Evolutionary conservation across 2,329 filamentous ascomycete species (phyloP).

Genomic region (Keithomyces neogunnii): DNA sequence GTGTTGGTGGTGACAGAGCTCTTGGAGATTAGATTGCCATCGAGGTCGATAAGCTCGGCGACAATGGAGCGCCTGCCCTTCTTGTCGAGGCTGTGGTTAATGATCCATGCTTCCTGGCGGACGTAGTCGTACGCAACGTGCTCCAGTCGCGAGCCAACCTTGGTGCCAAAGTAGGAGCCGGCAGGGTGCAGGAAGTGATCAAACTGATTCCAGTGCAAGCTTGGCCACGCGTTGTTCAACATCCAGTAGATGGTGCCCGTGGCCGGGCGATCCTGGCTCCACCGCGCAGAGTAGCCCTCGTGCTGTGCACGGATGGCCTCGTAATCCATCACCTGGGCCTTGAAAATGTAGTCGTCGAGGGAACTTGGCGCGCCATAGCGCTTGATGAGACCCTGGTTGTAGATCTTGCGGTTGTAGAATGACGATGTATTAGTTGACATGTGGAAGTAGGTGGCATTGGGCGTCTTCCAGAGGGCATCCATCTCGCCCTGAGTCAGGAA

Average conservation of each 20-base stretch:
- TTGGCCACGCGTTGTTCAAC: constrained; percentile 57
- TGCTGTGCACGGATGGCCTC: constrained; percentile 53
- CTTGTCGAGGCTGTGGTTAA: constrained; percentile 41
- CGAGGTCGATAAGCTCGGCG: constrained; percentile 39
- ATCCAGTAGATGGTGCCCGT: constrained; percentile 61
- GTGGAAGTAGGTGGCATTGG: constrained; percentile 46
- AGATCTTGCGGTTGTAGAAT: constrained; percentile 48
- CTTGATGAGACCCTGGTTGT: constrained; percentile 43
- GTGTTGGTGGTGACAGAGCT: constrained; percentile 24
- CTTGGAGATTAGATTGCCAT: constrained; percentile 34
- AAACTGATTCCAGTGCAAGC: constrained; percentile 56
- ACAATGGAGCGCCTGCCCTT: constrained; percentile 32
- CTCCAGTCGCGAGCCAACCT: constrained; percentile 39
- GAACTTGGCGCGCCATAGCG: constrained; percentile 43
- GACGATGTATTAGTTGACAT: constrained; percentile 48
- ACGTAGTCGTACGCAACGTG: constrained; percentile 49
- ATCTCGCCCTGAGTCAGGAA: constrained; percentile 45
- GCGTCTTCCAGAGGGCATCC: constrained; percentile 46
- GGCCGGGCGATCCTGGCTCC: constrained; percentile 41
- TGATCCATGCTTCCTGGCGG: constrained; percentile 35
- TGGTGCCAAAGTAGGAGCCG: constrained; percentile 52
- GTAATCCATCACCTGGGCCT: constrained; percentile 55
- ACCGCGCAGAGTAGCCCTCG: constrained; percentile 45
- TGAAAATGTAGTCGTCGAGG: constrained; percentile 49
- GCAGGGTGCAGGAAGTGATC: constrained; percentile 53